Evolutionary conservation across 2,329 filamentous ascomycete species (phyloP).

Genomic region (Clonostachys rosea): DNA sequence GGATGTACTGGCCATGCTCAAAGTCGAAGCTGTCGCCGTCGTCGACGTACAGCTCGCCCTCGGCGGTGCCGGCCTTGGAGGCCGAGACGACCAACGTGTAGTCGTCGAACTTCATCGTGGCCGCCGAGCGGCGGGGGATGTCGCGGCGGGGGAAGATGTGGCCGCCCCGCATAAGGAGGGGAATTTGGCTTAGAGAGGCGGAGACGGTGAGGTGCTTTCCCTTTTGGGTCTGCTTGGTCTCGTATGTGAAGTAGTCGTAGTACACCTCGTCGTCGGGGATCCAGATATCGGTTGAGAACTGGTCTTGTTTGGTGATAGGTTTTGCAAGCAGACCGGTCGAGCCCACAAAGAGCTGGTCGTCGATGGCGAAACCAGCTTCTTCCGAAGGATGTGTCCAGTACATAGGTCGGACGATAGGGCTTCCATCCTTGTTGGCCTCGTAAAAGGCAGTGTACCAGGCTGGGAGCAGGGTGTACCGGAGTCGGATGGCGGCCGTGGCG

Average conservation of each 20-base stretch:
- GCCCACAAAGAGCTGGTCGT: constrained; percentile 91
- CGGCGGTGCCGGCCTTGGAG: constrained; percentile 55
- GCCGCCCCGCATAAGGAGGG: constrained; percentile 87
- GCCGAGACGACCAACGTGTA: constrained; percentile 82
- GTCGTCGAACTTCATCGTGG: constrained; percentile 90
- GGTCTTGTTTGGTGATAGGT: constrained; percentile 77
- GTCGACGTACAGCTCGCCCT: constrained; percentile 83
- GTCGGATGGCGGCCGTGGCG: constrained; percentile 79
- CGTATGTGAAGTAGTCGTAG: constrained; percentile 93
- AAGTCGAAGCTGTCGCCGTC: constrained; percentile 93
- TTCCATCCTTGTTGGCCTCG: constrained; percentile 75
- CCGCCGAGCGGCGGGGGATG: constrained; percentile 75
- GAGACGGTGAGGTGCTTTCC: constrained; percentile 66
- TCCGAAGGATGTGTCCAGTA: constrained; percentile 88
- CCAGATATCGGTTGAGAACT: constrained; percentile 72
- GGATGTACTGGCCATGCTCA: constrained; percentile 79
- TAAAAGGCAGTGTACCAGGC: constrained; percentile 98
- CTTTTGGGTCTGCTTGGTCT: constrained; percentile 62
- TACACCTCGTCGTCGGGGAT: constrained; percentile 86
- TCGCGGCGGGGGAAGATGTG: constrained; percentile 91
- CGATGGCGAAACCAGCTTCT: constrained; percentile 80
- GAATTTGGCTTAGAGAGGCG: constrained; percentile 81
- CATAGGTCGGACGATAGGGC: constrained; percentile 85
- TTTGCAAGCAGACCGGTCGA: constrained; percentile 88
- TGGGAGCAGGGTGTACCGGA: constrained; percentile 85